Evolutionary conservation across 768 basidiomycete genomes (phyloP).

Genomic region (Hemileccinum impolitum): DNA sequence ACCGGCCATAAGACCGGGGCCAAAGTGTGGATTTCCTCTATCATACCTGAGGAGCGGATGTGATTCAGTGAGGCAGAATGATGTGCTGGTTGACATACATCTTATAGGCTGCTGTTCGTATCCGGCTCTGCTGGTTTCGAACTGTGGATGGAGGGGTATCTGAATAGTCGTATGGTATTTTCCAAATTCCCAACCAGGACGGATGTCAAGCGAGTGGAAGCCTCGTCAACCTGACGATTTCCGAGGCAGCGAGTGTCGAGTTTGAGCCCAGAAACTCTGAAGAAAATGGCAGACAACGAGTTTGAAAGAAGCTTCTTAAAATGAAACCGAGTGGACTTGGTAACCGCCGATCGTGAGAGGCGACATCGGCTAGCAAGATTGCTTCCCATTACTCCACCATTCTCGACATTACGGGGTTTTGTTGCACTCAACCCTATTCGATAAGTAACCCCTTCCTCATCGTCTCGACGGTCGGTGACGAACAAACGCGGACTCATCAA

Average conservation of each 20-base stretch:
- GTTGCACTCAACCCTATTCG: neutral
- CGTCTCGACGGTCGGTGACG: neutral
- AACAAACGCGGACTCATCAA: too few relatives aligned
- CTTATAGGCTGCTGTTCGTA: conserved; percentile 58
- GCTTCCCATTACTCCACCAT: neutral
- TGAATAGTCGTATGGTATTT: conserved; percentile 4
- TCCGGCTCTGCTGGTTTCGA: conserved; percentile 44
- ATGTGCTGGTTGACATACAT: conserved; percentile 46
- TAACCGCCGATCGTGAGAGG: conserved; percentile 17
- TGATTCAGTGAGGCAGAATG: conserved; percentile 7
- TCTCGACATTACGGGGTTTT: neutral
- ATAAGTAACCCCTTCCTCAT: neutral
- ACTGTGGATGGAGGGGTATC: conserved; percentile 35
- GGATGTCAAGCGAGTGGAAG: conserved; percentile 29
- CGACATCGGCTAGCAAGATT: conserved; percentile 16
- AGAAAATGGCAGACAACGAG: conserved; percentile 4
- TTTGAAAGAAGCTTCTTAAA: neutral
- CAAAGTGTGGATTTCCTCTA: conserved; percentile 50
- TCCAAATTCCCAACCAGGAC: neutral
- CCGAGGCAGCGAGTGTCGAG: conserved; percentile 20
- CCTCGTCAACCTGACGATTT: conserved; percentile 17
- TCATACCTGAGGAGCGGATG: conserved; percentile 50
- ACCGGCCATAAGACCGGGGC: conserved; percentile 46
- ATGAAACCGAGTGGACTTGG: conserved; percentile 5
- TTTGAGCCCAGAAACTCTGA: conserved; percentile 7